Conservation (phyloP, 345 rosid species). For the Trapa bicornis region DNA sequence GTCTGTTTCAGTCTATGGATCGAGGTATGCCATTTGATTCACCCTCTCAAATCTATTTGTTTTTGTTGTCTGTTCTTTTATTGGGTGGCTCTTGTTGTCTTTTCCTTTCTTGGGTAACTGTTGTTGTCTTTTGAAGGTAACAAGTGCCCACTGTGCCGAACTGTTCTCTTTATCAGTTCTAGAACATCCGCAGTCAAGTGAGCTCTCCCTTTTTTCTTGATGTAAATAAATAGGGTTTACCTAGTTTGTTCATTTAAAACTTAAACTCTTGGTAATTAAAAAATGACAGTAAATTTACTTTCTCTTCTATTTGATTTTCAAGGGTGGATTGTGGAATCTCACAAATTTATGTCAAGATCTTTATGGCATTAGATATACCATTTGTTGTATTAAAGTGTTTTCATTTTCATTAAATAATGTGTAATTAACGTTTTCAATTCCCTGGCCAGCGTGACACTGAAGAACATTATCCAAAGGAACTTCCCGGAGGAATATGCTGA, state of each 20-base stretch:
- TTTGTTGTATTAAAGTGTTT: too few relatives aligned
- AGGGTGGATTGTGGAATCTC: not conserved
- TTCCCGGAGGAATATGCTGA: conserved; percentile 86
- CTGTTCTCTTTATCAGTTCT: conserved; percentile 74
- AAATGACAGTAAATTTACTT: too few relatives aligned
- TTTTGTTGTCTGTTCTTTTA: not conserved
- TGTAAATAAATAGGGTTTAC: too few relatives aligned
- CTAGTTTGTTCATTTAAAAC: too few relatives aligned
- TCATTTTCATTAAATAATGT: too few relatives aligned
- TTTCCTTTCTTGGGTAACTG: not conserved
- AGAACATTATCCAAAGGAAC: conserved; percentile 73
- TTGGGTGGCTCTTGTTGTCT: not conserved
- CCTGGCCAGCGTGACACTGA: conserved; percentile 61
- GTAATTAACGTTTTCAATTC: not conserved
- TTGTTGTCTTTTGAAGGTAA: conserved; percentile 40
- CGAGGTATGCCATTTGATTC: conserved; percentile 34
- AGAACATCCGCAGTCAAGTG: conserved; percentile 84
- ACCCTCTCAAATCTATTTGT: not conserved
- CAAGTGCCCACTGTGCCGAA: conserved; percentile 90
- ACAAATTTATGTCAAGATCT: not conserved
- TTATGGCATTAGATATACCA: too few relatives aligned
- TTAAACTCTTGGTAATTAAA: too few relatives aligned
- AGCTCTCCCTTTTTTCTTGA: conserved; percentile 4
- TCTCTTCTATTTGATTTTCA: too few relatives aligned
- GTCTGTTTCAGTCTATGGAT: conserved; percentile 90